These are phyloP conservation scores for Emmonsiellopsis sp. DNA, from an alignment of 2,329 filamentous ascomycete genomes.

Conservation along the genomic window DNA sequence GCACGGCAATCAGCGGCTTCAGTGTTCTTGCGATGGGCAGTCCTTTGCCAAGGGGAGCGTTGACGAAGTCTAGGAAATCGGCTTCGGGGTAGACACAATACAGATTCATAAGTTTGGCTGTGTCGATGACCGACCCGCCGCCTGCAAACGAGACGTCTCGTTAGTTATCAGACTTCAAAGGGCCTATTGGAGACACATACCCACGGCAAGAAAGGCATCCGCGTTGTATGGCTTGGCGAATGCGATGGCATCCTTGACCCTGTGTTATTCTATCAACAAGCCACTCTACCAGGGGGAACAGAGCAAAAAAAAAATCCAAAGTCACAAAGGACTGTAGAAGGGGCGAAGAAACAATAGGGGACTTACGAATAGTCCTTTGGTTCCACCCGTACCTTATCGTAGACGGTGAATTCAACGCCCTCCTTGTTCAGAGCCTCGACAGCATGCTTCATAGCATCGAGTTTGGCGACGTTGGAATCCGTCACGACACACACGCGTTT, in stretches of 20 bases:
- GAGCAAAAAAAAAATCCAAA: not conserved
- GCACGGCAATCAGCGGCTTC: conserved; percentile 69
- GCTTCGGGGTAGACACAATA: conserved; percentile 86
- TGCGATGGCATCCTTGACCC: conserved; percentile 78
- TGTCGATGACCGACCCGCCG: conserved; percentile 92
- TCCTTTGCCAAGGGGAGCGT: conserved; percentile 83
- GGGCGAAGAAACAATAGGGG: not conserved
- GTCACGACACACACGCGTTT: conserved; percentile 88
- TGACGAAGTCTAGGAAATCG: conserved; percentile 95
- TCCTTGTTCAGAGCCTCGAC: conserved; percentile 69
- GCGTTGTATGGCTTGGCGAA: conserved; percentile 72
- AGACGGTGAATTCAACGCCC: conserved; percentile 72
- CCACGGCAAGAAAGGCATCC: conserved; percentile 88
- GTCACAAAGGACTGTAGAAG: not conserved
- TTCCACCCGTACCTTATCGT: conserved; percentile 70
- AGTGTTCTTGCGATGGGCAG: conserved; percentile 61
- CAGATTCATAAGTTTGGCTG: conserved; percentile 96
- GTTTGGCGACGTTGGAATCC: conserved; percentile 67
- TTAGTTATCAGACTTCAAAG: conserved; percentile 6
- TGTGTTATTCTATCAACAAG: conserved; percentile 24
- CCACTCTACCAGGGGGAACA: not conserved
- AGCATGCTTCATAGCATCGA: conserved; percentile 85
- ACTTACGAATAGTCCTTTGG: conserved; percentile 86
- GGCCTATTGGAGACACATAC: conserved; percentile 25
- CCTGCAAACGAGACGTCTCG: conserved; percentile 20